These are phyloP conservation scores for Xylariaceae sp. DNA, from an alignment of 2,329 filamentous ascomycete genomes.

Conservation along the genomic window DNA sequence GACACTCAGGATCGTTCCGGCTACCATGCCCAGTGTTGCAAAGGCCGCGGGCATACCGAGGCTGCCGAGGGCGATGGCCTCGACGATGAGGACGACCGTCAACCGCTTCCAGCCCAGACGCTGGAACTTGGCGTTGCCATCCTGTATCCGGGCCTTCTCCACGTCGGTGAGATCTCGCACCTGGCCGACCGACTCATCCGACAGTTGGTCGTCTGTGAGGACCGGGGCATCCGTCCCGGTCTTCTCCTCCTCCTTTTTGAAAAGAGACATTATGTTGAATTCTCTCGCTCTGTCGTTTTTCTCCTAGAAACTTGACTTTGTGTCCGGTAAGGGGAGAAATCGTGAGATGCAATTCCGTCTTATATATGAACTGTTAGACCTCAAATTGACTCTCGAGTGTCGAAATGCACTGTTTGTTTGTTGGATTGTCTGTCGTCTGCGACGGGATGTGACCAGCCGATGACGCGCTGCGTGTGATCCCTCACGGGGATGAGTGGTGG, in stretches of 20 bases:
- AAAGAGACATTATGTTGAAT: constrained; percentile 8
- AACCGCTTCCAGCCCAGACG: constrained; percentile 53
- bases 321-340: not conserved
- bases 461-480: too few relatives aligned
- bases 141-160: constrained; percentile 41
- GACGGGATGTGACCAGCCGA: too few relatives aligned
- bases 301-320: not conserved
- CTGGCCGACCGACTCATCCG: constrained; percentile 28
- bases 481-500: too few relatives aligned
- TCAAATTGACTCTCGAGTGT: too few relatives aligned
- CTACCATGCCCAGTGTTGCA: constrained; percentile 49
- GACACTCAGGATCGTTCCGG: constrained; percentile 39
- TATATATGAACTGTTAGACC: too few relatives aligned
- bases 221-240: constrained; percentile 10
- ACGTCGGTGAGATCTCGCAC: constrained; percentile 35
- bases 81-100: constrained; percentile 50
- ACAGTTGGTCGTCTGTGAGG: constrained; percentile 12
- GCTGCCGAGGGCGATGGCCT: constrained; percentile 50
- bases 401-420: too few relatives aligned
- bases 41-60: constrained; percentile 48
- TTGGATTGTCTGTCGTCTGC: too few relatives aligned
- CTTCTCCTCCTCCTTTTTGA: constrained; percentile 19
- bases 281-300: not conserved
- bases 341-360: too few relatives aligned
- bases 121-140: constrained; percentile 45